Evolutionary conservation across 2,329 filamentous ascomycete species (phyloP), one percentile per base, ranked within the genome.

Genomic region (Chaetothyriales sp.): DNA sequence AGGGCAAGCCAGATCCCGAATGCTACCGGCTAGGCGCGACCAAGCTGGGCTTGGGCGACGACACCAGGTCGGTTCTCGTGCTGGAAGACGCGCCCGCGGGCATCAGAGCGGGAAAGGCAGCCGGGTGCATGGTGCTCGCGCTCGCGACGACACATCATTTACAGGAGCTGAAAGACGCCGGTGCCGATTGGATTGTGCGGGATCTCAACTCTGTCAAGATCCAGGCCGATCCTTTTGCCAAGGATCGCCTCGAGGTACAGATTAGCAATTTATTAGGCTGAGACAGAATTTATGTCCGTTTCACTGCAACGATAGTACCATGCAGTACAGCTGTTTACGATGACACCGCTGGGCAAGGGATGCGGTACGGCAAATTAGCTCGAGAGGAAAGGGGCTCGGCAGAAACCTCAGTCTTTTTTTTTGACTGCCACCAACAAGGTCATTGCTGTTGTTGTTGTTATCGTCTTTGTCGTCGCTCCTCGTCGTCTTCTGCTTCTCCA

Each of bases 41-140:
- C 33, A 76, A 76, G 56, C 74, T 89, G 15, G 74, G 73, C 0
- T 59, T 74, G 25, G 63, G 65, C 19, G 65, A 73, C 18, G 72
- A 70, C 33, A 64, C 65, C 13, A 67, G 70, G 25, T 75, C 69
- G 50, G 68, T 90, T 44, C 73, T 95, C 51, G 89, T 95, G 47
- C 71, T 95, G 40, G 89, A 95, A 70, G 89, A 95, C 70, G 86
- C 86, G 51, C 89, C 89, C 4, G 86, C 88, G 6, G 89, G 89
- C 4, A 86, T 95, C 63, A 75, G 71, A 58, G 81, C 89, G 25
- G 89, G 89, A 47, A 94, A 89, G 69, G 86, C 80, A 0, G 89
- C 89, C 8, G 89, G 88, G 1, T 95, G 85, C 71, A 82, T 78
- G 64, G 89, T 95, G 10, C 70, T 94, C 46, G 89, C 82, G n/a